Evolutionary conservation across 1,284 basidiomycete genomes (phyloP).

Genomic region (Sanguinoderma infundibulare): DNA sequence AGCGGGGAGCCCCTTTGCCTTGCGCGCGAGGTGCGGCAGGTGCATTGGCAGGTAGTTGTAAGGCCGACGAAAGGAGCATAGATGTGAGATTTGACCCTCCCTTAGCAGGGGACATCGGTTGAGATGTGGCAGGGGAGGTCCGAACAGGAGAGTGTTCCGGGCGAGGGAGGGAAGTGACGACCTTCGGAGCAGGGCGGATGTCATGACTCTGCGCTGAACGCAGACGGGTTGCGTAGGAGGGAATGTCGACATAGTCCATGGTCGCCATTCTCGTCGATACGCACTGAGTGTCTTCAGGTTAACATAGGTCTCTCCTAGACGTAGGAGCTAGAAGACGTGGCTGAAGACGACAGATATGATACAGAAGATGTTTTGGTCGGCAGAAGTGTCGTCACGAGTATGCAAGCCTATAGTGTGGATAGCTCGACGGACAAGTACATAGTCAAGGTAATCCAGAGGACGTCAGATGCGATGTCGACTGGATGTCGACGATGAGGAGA

Average conservation of each 20-base stretch:
- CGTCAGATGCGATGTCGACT: not conserved
- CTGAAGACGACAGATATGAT: not conserved
- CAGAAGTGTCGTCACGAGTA: not conserved
- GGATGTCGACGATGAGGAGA: not conserved
- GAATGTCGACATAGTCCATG: slow-evolving; percentile 57
- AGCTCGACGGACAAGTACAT: not conserved
- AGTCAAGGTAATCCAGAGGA: not conserved
- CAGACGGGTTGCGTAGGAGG: slow-evolving; percentile 49
- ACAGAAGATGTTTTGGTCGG: not conserved
- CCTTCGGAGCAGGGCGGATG: slow-evolving; percentile 46
- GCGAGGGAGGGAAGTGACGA: slow-evolving; percentile 51
- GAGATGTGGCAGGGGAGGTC: slow-evolving; percentile 27
- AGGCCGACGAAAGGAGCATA: slow-evolving; percentile 37
- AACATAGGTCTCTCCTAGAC: not conserved
- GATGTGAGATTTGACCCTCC: slow-evolving; percentile 36
- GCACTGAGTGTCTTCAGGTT: not conserved
- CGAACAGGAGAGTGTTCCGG: slow-evolving; percentile 28
- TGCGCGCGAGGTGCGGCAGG: slow-evolving; percentile 28
- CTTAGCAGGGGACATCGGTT: slow-evolving; percentile 24
- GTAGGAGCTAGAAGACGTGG: not conserved
- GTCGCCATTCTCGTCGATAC: slow-evolving; percentile 41
- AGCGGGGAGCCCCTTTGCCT: slow-evolving; percentile 34
- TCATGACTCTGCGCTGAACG: slow-evolving; percentile 32
- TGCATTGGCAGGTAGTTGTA: slow-evolving; percentile 37
- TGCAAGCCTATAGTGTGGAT: not conserved